Conservation (phyloP, 495 filamentous ascomycete species). For the Aspergillus ellipticus region DNA sequence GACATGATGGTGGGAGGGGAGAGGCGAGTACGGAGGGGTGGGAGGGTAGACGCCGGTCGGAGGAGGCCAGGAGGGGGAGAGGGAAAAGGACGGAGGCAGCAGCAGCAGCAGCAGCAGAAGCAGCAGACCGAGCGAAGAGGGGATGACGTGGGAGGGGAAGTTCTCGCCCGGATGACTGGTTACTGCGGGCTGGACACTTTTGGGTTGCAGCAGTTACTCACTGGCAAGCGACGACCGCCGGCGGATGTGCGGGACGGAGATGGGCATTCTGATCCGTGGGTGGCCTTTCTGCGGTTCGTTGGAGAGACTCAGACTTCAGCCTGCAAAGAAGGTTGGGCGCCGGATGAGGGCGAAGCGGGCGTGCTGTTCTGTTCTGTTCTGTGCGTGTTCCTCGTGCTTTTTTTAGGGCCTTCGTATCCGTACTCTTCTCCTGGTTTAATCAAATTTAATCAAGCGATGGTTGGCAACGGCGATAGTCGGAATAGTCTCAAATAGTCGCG, state of each 20-base stretch:
- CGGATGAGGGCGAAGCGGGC: no score
- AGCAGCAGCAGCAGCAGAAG: not conserved
- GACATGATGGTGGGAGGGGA: slow-evolving; percentile 26
- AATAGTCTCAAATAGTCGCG: not conserved
- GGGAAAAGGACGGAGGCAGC: slow-evolving; percentile 17
- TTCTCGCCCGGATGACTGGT: not conserved
- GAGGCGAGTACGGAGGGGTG: not conserved
- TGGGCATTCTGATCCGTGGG: slow-evolving; percentile 22
- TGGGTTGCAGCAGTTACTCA: slow-evolving; percentile 3
- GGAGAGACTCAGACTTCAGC: no score
- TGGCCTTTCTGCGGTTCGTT: slow-evolving; percentile 1
- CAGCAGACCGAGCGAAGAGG: slow-evolving; percentile 7
- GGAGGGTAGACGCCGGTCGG: slow-evolving; percentile 11
- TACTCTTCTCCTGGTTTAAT: not conserved
- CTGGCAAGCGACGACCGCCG: slow-evolving; percentile 36
- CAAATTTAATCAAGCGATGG: not conserved
- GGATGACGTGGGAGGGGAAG: slow-evolving; percentile 6
- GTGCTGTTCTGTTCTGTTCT: not conserved
- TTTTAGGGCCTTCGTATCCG: not conserved
- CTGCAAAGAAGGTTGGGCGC: no score
- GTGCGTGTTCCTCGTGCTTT: slow-evolving; percentile 8
- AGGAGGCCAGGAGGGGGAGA: slow-evolving; percentile 12
- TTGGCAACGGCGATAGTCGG: not conserved
- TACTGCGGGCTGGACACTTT: no score
- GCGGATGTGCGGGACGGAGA: slow-evolving; percentile 16